These are phyloP conservation scores for Kwoniella bestiolae DNA, from an alignment of 768 basidiomycete genomes.

Conservation along the genomic window DNA sequence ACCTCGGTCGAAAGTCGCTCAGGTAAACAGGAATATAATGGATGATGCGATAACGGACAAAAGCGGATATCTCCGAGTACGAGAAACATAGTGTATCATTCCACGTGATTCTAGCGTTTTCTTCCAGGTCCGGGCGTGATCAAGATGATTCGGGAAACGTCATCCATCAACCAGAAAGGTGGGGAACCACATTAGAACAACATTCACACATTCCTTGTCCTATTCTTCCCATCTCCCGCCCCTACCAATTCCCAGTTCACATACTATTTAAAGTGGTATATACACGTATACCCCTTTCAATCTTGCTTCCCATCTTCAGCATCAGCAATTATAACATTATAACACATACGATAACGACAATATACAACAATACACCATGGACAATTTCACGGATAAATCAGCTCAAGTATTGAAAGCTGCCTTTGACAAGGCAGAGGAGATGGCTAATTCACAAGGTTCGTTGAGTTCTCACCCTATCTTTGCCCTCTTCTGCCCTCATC, in stretches of 20 bases:
- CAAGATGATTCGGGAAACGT: not conserved
- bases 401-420: conserved; percentile 71
- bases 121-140: conserved; percentile 11
- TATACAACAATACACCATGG: conserved; percentile 61
- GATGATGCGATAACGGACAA: not conserved
- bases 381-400: conserved; percentile 84
- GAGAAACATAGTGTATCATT: not conserved
- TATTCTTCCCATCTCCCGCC: not conserved
- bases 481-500: no score
- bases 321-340: not conserved
- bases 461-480: no score
- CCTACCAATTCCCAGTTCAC: not conserved
- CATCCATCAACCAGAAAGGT: conserved; percentile 1
- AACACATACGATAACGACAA: not conserved
- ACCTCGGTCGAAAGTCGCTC: no score
- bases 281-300: not conserved
- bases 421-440: conserved; percentile 79
- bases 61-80: not conserved
- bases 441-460: conserved; percentile 77
- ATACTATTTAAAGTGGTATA: not conserved
- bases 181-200: conserved; percentile 7
- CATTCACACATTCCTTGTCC: not conserved
- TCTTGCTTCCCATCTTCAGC: not conserved
- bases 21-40: no score
- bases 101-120: conserved; percentile 23